phyloP scores from a whole-genome alignment of 805 yeast genomes.

The Sungouiozyma intestinalis region DNA sequence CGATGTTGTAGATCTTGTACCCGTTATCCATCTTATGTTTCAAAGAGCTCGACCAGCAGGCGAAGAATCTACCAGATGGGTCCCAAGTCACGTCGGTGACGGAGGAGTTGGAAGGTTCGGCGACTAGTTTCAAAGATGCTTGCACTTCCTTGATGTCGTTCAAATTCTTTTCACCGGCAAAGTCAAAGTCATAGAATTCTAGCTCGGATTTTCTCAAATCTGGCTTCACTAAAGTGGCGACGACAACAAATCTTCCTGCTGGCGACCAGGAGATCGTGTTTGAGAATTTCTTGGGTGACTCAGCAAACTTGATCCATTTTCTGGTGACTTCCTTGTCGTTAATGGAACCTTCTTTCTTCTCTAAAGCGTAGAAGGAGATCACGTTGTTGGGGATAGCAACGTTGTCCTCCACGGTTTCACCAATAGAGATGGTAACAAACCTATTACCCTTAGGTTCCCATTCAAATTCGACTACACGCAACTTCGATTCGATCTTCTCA shows the following conservation, averaged over 20 bases:
- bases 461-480: conserved; percentile 74
- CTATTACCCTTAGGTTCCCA: conserved; percentile 95
- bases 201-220: conserved; percentile 48
- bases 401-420: conserved; percentile 37
- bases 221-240: conserved; percentile 37
- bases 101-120: conserved; percentile 57
- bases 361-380: conserved; percentile 76
- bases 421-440: conserved; percentile 68
- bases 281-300: conserved; percentile 49
- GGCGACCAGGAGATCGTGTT: conserved; percentile 85
- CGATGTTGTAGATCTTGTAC: conserved; percentile 74
- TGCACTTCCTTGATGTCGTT: conserved; percentile 33
- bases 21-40: conserved; percentile 83
- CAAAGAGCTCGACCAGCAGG: conserved; percentile 83
- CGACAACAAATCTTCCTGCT: conserved; percentile 72
- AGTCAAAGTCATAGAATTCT: conserved; percentile 80
- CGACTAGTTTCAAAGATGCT: conserved; percentile 52
- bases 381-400: conserved; percentile 56
- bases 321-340: conserved; percentile 19
- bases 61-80: conserved; percentile 85
- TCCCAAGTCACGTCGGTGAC: conserved; percentile 88
- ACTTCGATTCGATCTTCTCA: conserved; percentile 87
- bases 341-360: conserved; percentile 33
- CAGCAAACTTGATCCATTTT: conserved; percentile 52
- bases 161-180: conserved; percentile 49